phyloP scores from a whole-genome alignment of 2,329 filamentous ascomycete genomes.

The Aquanectria penicillioides region DNA sequence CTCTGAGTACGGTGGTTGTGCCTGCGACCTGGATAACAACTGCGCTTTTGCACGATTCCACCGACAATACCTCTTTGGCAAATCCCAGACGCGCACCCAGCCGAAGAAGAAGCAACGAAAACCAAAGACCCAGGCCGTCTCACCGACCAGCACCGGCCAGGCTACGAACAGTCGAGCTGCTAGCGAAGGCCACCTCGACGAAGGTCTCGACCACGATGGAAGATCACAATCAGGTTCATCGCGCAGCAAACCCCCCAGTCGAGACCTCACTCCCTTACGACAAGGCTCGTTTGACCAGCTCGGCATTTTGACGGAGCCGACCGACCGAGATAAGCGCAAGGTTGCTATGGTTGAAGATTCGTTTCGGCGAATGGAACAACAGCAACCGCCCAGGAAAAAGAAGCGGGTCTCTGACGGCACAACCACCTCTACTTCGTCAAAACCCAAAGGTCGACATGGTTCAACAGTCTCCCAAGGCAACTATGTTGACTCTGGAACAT shows the following conservation, averaged over 20 bases:
- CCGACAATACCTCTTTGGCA: constrained; percentile 62
- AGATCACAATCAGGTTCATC: constrained; percentile 58
- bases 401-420: constrained; percentile 69
- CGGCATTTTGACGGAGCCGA: constrained; percentile 70
- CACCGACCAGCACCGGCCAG: constrained; percentile 70
- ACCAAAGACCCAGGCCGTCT: constrained; percentile 64
- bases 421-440: constrained; percentile 45
- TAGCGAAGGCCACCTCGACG: constrained; percentile 69
- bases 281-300: constrained; percentile 69
- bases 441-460: constrained; percentile 53
- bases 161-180: constrained; percentile 71
- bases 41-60: constrained; percentile 74
- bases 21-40: constrained; percentile 72
- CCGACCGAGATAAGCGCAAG: constrained; percentile 74
- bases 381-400: constrained; percentile 67
- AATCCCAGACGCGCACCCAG: constrained; percentile 51
- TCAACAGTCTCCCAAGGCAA: constrained; percentile 48
- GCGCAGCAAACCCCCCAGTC: constrained; percentile 72
- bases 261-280: constrained; percentile 70
- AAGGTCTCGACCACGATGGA: constrained; percentile 63
- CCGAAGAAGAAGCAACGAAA: constrained; percentile 65
- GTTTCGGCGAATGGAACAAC: constrained; percentile 70
- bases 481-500: constrained; percentile 65
- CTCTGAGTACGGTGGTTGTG: constrained; percentile 82
- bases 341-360: constrained; percentile 73